These are phyloP conservation scores for Cokeromyces recurvatus DNA, from an alignment of 371 early-diverging fungal genomes.

Conservation along the genomic window DNA sequence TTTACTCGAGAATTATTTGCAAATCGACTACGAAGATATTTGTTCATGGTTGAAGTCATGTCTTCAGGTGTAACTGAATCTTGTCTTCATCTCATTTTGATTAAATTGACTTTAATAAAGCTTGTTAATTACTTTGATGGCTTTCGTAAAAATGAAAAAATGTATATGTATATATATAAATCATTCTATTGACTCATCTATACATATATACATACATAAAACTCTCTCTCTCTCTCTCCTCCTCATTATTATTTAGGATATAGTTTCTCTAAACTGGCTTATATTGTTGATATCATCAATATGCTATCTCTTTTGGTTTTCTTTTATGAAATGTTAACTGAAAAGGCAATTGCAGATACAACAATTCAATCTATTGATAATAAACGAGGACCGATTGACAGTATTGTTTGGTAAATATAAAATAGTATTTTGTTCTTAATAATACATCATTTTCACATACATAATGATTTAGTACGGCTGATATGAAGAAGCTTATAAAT, in stretches of 20 bases:
- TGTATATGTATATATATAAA: neutral
- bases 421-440: no score
- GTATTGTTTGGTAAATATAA: conserved; percentile 10
- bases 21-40: neutral
- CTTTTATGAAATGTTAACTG: conserved; percentile 23
- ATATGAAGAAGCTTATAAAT: conserved; percentile 28
- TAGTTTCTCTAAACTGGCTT: conserved; percentile 10
- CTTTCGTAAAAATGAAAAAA: conserved; percentile 17
- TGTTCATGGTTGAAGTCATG: neutral
- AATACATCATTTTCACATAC: no score
- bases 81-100: conserved; percentile 15
- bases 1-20: neutral
- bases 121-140: conserved; percentile 19
- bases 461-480: conserved; percentile 1
- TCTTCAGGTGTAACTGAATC: conserved; percentile 17
- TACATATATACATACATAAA: no score
- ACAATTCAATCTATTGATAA: conserved; percentile 3
- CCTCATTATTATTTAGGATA: conserved; percentile 16
- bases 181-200: no score
- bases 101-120: conserved; percentile 16
- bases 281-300: conserved; percentile 18
- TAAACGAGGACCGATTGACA: conserved; percentile 3
- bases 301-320: conserved; percentile 13
- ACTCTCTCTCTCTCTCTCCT: no score
- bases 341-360: conserved; percentile 10